Base-by-base conservation (phyloP, 768 basidiomycete genomes). In the Holtermanniella nyarrowii region DNA sequence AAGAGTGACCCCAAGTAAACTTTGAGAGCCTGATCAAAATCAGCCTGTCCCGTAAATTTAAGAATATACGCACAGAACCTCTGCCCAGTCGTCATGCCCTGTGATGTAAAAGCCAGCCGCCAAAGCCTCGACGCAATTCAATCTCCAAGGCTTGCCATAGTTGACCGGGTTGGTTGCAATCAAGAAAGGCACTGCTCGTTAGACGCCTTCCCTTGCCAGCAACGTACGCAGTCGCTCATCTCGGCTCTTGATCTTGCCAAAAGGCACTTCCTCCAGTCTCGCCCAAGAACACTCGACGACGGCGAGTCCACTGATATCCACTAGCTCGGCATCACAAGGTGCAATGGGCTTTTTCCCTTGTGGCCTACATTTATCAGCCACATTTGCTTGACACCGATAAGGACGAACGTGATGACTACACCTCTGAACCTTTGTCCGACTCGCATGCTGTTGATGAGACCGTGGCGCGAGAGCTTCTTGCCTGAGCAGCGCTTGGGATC, bases 231-330 rank as follows among this genome's bases (percentile, higher is more conserved):
- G 67, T 7, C 95, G 79, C 75, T 99, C 95, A 60, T 97, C 79
- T 0, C 93, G 89, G 58, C 87, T 88, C 4, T 85, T 78, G 56
- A 97, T 93, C 74, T 96, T 97, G 46, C 77, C 75, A 66, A 95
- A 99, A 1, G 95, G 95, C 5, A 99, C 83, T 51, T 97, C 95
- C 43, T 88, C 88, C 5, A 97, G 72, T 20, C 90, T 80, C 1
- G 95, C 93, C 95, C 95, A 99, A 3, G 88, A 93, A 69, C 93
- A 97, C 68, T 99, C 95, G 1, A 99, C 88, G n/a, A 99, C 95
- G 0, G 93, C 95, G 4, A 96, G 73, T 0, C 95, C 95, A 26
- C 76, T 75, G 42, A 77, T 75, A 0, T 78, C 74, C 7, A 97
- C 75, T 51, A 91, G 80, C 3, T 84, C 82, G n/a, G 81, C 78